phyloP scores from a whole-genome alignment of 2,329 filamentous ascomycete species.

The Fusarium neocosmosporiellum region DNA sequence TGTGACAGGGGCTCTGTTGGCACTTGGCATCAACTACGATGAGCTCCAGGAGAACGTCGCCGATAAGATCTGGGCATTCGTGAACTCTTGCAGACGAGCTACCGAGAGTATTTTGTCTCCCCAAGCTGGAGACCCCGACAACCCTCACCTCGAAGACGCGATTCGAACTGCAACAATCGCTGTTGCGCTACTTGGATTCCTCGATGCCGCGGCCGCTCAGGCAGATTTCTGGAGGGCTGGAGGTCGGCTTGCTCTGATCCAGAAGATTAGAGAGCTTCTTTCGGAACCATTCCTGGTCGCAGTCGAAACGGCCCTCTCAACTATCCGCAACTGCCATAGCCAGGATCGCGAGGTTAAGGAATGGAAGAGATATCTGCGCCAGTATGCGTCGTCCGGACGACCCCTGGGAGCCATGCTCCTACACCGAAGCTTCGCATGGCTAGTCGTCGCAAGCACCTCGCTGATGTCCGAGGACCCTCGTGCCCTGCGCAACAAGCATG shows the following conservation, averaged over 20 bases:
- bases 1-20: slow-evolving; percentile 83
- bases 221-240: slow-evolving; percentile 83
- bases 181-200: slow-evolving; percentile 88
- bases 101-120: slow-evolving; percentile 66
- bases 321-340: slow-evolving; percentile 82
- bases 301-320: slow-evolving; percentile 90
- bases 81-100: slow-evolving; percentile 75
- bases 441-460: slow-evolving; percentile 83
- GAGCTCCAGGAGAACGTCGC: slow-evolving; percentile 74
- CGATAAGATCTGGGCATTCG: slow-evolving; percentile 76
- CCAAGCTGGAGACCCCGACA: slow-evolving; percentile 66
- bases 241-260: slow-evolving; percentile 79
- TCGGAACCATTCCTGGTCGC: slow-evolving; percentile 87
- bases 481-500: slow-evolving; percentile 69
- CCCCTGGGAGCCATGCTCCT: slow-evolving; percentile 92
- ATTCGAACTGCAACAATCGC: slow-evolving; percentile 79
- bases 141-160: slow-evolving; percentile 72
- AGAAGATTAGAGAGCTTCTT: slow-evolving; percentile 77
- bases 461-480: slow-evolving; percentile 74
- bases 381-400: slow-evolving; percentile 82
- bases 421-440: slow-evolving; percentile 87
- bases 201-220: slow-evolving; percentile 83
- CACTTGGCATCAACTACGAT: slow-evolving; percentile 78
- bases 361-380: slow-evolving; percentile 87
- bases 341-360: slow-evolving; percentile 76